Base-by-base conservation (phyloP, 768 basidiomycete genomes). In the Lepiota venenata region DNA sequence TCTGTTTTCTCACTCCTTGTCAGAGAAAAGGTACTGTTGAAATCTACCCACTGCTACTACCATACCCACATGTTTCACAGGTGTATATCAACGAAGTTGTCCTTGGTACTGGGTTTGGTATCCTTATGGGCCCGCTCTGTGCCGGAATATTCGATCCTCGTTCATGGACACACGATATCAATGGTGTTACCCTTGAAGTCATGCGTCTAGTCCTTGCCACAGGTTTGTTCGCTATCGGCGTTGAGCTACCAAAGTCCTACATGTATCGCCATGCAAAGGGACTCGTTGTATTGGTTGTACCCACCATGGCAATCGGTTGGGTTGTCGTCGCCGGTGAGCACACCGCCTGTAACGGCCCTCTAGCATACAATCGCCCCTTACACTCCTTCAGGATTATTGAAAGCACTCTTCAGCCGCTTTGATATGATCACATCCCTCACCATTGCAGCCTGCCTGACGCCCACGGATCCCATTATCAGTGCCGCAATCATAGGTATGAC, bases 401-500 rank as follows among this genome's bases (percentile, higher is more conserved):
- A 78, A 60, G 78, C 67, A 2, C 69, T 97, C 14, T 88, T 99
- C 62, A 91, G 91, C 0, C 70, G 69, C 2, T 69, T 97, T 53
- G 74, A 76, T 56, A 88, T 82, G 66, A 73, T 92, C 11, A 89
- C 91, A 0, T 83, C 87, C 32, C 79, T 98, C 3, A 91, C 86
- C 43, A 85, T 97, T 50, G 88, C 93, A 6, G 92, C 95, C 2
- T 93, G 91, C 58, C 75, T 95, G 21, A 95, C 93, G 0, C 92
- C 93, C 1, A 99, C 96, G 10, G 96, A 99, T 71, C 96, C 96
- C 0, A 90, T 96, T 60, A 86, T 96, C 47, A 92, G 89, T 51
- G 90, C 92, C 50, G 86, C 80, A 47, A 94, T 86, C 64, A 87
- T 87, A 2, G 85, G 87, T 82, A 48, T 29, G 77, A 64, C 4